Conservation (phyloP, 192 early-diverging fungal genomes). For the Ramicandelaber brevisporus region DNA sequence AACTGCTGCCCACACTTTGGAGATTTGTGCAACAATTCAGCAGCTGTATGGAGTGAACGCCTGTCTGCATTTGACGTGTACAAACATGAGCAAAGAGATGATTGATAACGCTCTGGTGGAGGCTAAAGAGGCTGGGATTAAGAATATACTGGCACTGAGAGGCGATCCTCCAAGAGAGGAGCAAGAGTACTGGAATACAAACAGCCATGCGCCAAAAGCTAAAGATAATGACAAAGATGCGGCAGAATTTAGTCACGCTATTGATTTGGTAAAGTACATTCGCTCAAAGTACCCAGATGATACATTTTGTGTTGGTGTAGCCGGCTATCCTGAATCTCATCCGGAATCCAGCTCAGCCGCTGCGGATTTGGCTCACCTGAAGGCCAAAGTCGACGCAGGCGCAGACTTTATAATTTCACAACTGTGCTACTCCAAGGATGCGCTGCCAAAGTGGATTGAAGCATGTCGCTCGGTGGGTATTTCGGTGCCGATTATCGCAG, state of each 20-base stretch:
- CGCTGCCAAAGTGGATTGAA: conserved; percentile 57
- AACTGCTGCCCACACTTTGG: conserved; percentile 65
- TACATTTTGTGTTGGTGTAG: conserved; percentile 95
- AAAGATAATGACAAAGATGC: background rate
- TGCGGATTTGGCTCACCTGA: conserved; percentile 51
- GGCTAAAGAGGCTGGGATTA: conserved; percentile 66
- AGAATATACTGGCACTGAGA: conserved; percentile 85
- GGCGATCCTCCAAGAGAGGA: conserved; percentile 78
- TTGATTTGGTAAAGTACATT: conserved; percentile 78
- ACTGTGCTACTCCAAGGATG: conserved; percentile 63
- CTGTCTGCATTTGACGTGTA: conserved; percentile 93
- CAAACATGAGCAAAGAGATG: conserved; percentile 80
- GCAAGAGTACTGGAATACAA: conserved; percentile 47
- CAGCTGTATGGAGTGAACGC: conserved; percentile 76
- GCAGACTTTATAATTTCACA: conserved; percentile 93
- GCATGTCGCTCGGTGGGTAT: conserved; percentile 50
- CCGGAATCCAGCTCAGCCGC: conserved; percentile 19
- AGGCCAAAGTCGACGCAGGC: conserved; percentile 71
- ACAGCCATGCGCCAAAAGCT: conserved; percentile 5
- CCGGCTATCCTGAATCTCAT: conserved; percentile 68
- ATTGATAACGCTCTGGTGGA: conserved; percentile 59
- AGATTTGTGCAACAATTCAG: conserved; percentile 68
- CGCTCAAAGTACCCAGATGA: conserved; percentile 63
- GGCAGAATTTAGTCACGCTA: conserved; percentile 51
- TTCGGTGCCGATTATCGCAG: conserved; percentile 56